These are phyloP conservation scores for Ashbya aceris DNA, from an alignment of 1,139 yeast species.

Conservation along the genomic window DNA sequence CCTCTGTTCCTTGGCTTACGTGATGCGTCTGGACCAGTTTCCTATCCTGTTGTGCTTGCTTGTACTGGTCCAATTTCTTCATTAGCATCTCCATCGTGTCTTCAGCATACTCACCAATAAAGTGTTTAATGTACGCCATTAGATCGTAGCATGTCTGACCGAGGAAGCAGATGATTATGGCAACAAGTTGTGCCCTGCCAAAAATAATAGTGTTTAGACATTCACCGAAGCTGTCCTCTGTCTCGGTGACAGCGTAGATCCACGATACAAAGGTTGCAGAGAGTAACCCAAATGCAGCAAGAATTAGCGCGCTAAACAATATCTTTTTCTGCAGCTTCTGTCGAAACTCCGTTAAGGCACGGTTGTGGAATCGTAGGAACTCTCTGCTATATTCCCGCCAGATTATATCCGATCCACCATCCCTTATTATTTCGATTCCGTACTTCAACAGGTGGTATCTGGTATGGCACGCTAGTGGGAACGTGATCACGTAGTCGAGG, in stretches of 20 bases:
- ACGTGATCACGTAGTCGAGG: not conserved
- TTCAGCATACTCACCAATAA: slow-evolving; percentile 2
- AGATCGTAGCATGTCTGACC: slow-evolving; percentile 1
- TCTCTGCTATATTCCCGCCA: not conserved
- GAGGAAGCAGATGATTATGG: not conserved
- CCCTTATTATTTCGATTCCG: slow-evolving; percentile 3
- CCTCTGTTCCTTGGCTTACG: not conserved
- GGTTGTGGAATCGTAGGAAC: not conserved
- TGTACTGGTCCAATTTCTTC: slow-evolving; percentile 2
- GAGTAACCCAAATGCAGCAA: not conserved
- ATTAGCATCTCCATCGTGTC: slow-evolving; percentile 2
- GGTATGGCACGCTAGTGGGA: slow-evolving; percentile 3
- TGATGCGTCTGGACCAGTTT: not conserved
- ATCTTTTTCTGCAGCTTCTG: not conserved
- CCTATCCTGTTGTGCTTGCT: not conserved
- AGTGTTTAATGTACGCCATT: slow-evolving; percentile 2
- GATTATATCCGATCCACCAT: not conserved
- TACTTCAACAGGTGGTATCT: slow-evolving; percentile 2
- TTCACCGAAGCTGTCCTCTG: not conserved
- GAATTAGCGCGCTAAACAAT: not conserved
- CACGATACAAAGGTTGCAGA: not conserved
- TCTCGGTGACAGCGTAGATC: not conserved
- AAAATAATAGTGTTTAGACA: not conserved
- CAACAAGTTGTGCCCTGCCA: slow-evolving; percentile 2
- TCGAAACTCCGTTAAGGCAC: not conserved